Conservation (phyloP, 495 filamentous ascomycete species). For the Penicillium desertorum region DNA sequence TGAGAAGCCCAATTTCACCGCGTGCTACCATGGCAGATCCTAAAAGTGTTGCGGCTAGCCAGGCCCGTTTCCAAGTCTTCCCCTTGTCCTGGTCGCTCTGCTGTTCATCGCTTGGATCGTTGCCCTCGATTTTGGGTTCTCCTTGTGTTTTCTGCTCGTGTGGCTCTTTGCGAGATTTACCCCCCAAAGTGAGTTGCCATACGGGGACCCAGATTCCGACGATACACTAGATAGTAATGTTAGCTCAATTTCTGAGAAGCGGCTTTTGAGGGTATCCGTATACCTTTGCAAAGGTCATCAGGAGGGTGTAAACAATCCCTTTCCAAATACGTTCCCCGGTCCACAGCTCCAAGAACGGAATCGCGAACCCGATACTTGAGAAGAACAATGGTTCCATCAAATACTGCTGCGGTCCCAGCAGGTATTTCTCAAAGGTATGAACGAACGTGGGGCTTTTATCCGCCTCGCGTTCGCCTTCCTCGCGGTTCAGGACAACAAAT, state of each 20-base stretch:
- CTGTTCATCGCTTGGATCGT: not conserved
- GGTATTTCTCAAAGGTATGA: conserved; percentile 37
- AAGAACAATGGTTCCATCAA: conserved; percentile 76
- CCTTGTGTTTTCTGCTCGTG: not conserved
- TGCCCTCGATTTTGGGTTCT: not conserved
- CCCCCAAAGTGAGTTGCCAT: conserved; percentile 14
- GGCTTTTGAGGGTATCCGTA: not conserved
- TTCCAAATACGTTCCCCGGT: conserved; percentile 61
- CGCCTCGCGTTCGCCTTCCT: conserved; percentile 43
- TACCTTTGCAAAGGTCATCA: conserved; percentile 68
- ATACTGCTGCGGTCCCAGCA: conserved; percentile 40
- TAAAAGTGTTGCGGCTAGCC: conserved; percentile 53
- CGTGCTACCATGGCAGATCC: conserved; percentile 67
- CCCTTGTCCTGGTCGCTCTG: conserved; percentile 6
- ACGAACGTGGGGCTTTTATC: conserved; percentile 37
- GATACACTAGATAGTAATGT: conserved; percentile 21
- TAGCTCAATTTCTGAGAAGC: not conserved
- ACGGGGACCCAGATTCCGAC: conserved; percentile 36
- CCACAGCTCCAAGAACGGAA: conserved; percentile 69
- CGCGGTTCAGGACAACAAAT: conserved; percentile 36
- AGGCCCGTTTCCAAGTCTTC: conserved; percentile 20
- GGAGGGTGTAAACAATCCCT: conserved; percentile 62
- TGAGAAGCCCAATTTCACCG: conserved; percentile 76
- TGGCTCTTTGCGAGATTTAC: conserved; percentile 4
- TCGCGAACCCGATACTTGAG: conserved; percentile 68